Evolutionary conservation across 2,329 filamentous ascomycete species (phyloP), one percentile per base, ranked within the genome.

Genomic region (Botrytis elliptica): DNA sequence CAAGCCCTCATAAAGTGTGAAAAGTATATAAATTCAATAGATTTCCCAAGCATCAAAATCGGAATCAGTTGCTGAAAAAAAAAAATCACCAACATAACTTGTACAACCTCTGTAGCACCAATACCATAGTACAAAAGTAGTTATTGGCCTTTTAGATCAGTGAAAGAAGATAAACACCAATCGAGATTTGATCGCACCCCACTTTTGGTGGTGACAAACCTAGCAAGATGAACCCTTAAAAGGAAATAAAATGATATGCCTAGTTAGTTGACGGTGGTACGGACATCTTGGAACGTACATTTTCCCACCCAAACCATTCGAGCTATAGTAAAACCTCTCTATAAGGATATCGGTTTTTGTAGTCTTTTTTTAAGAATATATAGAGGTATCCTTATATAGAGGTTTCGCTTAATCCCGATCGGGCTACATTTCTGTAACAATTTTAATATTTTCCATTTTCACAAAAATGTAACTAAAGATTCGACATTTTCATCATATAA

Each of bases 91-190:
- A 52, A 52, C 22, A 40, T 38, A n/a, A 8, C 5, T 29, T 36
- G 44, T 69, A 33, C 25, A 57, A 25, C 66, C 16, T 55, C 33
- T 69, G 67, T 67, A 33, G 57, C 25, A 55, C 20, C 67, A 25
- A 40, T 22, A 25, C 12, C 33, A 71, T n/a, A 20, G 42, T 16
- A 52, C 29, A 44, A 49, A 42, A 49, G 44, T 66, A 8, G 46
- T n/a, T 40, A 36, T 55, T 67, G 33, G 25, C 38, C 16, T 20
- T 36, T n/a, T 6, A 65, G 46, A 71, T 71, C 70, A 66, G 29
- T 22, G 25, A 57, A 44, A 71, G 69, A 44, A 36, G 52, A 71
- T 20, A 33, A 65, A 55, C 70, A 63, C 70, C 70, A 66, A 71
- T 71, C 70, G 60, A 55, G 46, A 67, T 67, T 33, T 33, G 33